phyloP scores from a whole-genome alignment of 1,284 basidiomycete genomes.

The Singerocomus rubriflavus region DNA sequence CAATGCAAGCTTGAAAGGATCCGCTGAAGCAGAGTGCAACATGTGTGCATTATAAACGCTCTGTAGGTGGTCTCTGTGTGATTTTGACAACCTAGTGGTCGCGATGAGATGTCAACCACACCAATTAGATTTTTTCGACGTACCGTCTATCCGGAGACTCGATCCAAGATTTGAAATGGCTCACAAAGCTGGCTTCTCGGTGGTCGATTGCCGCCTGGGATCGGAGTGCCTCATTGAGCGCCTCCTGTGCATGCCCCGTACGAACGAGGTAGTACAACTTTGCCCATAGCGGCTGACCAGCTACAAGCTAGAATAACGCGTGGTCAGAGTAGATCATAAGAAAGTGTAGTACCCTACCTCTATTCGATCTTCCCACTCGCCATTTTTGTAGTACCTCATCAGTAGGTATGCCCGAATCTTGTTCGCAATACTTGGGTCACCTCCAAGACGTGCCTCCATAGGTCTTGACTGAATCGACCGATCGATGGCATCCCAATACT shows the following conservation, averaged over 20 bases:
- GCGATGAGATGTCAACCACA: slow-evolving; percentile 5
- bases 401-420: slow-evolving; percentile 85
- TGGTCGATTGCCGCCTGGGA: slow-evolving; percentile 76
- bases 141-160: slow-evolving; percentile 77
- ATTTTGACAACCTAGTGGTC: slow-evolving; percentile 62
- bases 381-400: slow-evolving; percentile 76
- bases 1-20: slow-evolving; percentile 94
- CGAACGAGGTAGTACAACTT: slow-evolving; percentile 89
- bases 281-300: slow-evolving; percentile 89
- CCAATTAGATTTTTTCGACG: slow-evolving; percentile 20
- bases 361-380: slow-evolving; percentile 81
- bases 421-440: slow-evolving; percentile 87
- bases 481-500: slow-evolving; percentile 86
- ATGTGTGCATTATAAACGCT: slow-evolving; percentile 92
- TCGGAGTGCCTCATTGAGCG: slow-evolving; percentile 71
- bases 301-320: slow-evolving; percentile 55
- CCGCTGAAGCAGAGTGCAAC: slow-evolving; percentile 78
- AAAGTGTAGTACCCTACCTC: slow-evolving; percentile 52
- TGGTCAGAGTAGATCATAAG: not conserved
- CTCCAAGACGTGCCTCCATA: slow-evolving; percentile 85
- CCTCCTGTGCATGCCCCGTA: slow-evolving; percentile 80
- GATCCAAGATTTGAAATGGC: slow-evolving; percentile 85
- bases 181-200: slow-evolving; percentile 83
- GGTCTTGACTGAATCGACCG: slow-evolving; percentile 82
- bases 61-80: slow-evolving; percentile 81